Base-by-base conservation (phyloP, 257 asterid species). In the Lycium ferocissimum region DNA sequence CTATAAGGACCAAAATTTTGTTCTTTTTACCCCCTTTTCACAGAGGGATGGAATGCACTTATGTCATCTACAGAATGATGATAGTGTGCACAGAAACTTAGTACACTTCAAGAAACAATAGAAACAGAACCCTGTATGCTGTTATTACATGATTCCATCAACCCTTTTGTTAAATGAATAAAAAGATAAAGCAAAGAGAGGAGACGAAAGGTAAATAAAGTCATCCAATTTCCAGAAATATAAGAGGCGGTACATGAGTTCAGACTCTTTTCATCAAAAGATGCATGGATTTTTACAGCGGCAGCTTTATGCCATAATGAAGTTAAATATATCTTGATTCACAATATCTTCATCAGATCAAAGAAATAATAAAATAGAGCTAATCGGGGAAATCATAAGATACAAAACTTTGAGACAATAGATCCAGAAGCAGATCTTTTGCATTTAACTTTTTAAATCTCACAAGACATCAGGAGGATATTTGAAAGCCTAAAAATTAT, bases 211-310 rank as follows among this genome's bases (percentile, higher is more conserved):
- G 56, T 20, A 61, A 43, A 63, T 20, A 47, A 72, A 72, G 58
- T 72, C 38, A 72, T 11, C 58, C 80, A 72, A 72, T 72, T 72
- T 72, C 80, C 80, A 72, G 59, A 72, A 38, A 72, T 43, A 43
- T 57, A 72, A 72, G 80, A 45, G 80, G 57, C 43, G 38, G n/a
- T 20, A 75, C 20, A 47, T 59, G 20, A 75, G 40, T 75, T 75
- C 40, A 75, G 43, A 11, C 20, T 75, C 81, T 47, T 51, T 22
- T 20, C 61, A 75, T 75, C 61, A 75, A 49, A 22, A 75, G 43
- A 51, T 47, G 12, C 3, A 22, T 75, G 61, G 61, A 49, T 47
- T 47, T 47, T 75, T 47, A 75, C 61, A 47, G 20, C 13, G 35
- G 61, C 43, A 75, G 20, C 61, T 75, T 73, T 75, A 75, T 51